Conservation (phyloP, 2,329 filamentous ascomycete genomes). For the Pseudocercospora musae region DNA sequence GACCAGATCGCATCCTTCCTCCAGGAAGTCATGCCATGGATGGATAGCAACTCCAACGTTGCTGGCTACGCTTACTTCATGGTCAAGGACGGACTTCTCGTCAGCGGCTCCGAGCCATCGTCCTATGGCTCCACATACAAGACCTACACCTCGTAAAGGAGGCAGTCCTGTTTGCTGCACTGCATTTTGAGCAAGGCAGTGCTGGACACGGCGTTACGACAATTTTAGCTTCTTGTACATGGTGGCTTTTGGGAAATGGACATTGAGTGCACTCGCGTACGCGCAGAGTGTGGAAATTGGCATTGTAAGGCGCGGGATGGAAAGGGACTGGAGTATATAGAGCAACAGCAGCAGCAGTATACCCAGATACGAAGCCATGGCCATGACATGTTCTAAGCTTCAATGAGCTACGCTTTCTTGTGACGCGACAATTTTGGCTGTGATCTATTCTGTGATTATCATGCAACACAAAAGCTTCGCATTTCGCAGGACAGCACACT, state of each 20-base stretch:
- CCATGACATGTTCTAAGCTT: constrained; percentile 7
- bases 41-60: constrained; percentile 41
- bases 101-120: constrained; percentile 32
- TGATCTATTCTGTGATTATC: not conserved
- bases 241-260: constrained; percentile 4
- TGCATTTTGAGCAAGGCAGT: constrained; percentile 3
- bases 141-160: constrained; percentile 19
- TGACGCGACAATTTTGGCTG: not conserved
- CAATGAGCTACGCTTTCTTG: constrained; percentile 10
- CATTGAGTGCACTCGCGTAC: constrained; percentile 2
- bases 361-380: constrained; percentile 11
- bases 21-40: constrained; percentile 45
- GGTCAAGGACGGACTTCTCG: constrained; percentile 36
- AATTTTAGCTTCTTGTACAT: constrained; percentile 15
- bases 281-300: constrained; percentile 7
- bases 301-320: constrained; percentile 8
- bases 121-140: constrained; percentile 32
- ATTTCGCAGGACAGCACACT: not conserved
- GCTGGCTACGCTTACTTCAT: constrained; percentile 42
- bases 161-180: not conserved
- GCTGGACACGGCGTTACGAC: constrained; percentile 5
- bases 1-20: constrained; percentile 50
- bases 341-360: constrained; percentile 1
- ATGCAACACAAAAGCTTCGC: not conserved
- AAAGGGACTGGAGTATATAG: constrained; percentile 7